Percentiles rank a stretch among this genome's conserved stretches.
phyloP scores from a whole-genome alignment of 805 yeast species.

The Candida saitoana region DNA sequence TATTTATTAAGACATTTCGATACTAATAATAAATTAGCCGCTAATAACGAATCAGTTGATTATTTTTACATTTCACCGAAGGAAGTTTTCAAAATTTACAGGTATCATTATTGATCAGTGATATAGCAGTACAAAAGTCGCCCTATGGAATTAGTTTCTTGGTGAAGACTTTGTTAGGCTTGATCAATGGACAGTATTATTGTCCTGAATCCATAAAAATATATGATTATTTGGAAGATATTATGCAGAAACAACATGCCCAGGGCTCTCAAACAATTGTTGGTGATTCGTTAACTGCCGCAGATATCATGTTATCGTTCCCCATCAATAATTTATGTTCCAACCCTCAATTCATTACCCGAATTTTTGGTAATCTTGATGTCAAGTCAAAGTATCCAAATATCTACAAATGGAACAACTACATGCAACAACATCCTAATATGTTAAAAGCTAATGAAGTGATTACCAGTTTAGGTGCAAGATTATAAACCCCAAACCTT shows the following conservation, averaged over 20 bases:
- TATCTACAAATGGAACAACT: conserved; percentile 20
- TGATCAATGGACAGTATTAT: conserved; percentile 24
- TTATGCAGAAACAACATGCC: conserved; percentile 21
- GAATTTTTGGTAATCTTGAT: conserved; percentile 11
- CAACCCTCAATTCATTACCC: conserved; percentile 18
- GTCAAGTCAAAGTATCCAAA: conserved; percentile 16
- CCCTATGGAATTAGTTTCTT: conserved; percentile 24
- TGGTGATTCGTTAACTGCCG: conserved; percentile 32
- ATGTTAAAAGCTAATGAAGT: conserved; percentile 14
- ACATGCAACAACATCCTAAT: conserved; percentile 11
- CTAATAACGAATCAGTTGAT: conserved; percentile 38
- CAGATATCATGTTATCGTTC: conserved; percentile 34
- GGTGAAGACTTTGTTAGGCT: conserved; percentile 17
- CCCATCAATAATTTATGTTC: conserved; percentile 31
- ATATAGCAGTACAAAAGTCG: conserved; percentile 21
- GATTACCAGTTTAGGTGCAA: conserved; percentile 5
- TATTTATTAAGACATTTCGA: conserved; percentile 52
- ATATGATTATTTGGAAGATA: conserved; percentile 26
- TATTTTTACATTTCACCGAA: conserved; percentile 58
- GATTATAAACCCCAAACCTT: not conserved
- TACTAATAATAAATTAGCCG: conserved; percentile 30
- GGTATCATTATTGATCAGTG: conserved; percentile 27
- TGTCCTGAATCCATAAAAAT: conserved; percentile 19
- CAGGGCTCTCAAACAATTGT: conserved; percentile 30
- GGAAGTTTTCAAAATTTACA: conserved; percentile 54